Conservation (phyloP, 2,329 filamentous ascomycete genomes). For the Cytospora leucostoma region DNA sequence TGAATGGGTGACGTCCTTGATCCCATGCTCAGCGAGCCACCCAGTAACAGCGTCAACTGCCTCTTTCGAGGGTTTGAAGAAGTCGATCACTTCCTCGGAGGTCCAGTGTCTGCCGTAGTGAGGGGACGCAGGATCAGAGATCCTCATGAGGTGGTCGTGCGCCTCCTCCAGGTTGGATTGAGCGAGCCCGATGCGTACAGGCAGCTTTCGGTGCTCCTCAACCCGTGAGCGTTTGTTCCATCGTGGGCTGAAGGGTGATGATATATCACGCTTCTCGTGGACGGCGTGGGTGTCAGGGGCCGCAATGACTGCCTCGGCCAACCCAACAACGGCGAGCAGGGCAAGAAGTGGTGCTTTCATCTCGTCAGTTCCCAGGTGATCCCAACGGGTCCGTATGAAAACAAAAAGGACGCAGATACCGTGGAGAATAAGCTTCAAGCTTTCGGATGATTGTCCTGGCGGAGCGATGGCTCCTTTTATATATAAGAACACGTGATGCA, state of each 20-base stretch:
- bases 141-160: constrained; percentile 33
- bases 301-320: background rate
- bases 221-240: constrained; percentile 35
- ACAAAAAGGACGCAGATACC: background rate
- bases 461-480: background rate
- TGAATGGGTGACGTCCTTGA: constrained; percentile 26
- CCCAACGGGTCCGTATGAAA: background rate
- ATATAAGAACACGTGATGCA: background rate
- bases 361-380: background rate
- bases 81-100: constrained; percentile 38
- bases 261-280: constrained; percentile 32
- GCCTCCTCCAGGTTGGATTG: constrained; percentile 34
- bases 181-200: constrained; percentile 35
- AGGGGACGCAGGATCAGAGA: constrained; percentile 34
- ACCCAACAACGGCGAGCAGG: background rate
- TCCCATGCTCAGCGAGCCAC: constrained; percentile 26
- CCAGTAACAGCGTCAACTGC: constrained; percentile 35
- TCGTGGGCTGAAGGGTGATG: constrained; percentile 21
- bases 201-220: constrained; percentile 28
- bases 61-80: constrained; percentile 38
- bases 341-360: background rate
- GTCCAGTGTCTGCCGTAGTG: constrained; percentile 43
- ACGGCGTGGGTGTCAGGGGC: constrained; percentile 30
- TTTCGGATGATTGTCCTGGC: background rate
- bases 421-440: background rate